Evolutionary conservation across 1,284 basidiomycete genomes (phyloP), one percentile per base, ranked within the genome.

Genomic region (Ceratobasidium sp.): DNA sequence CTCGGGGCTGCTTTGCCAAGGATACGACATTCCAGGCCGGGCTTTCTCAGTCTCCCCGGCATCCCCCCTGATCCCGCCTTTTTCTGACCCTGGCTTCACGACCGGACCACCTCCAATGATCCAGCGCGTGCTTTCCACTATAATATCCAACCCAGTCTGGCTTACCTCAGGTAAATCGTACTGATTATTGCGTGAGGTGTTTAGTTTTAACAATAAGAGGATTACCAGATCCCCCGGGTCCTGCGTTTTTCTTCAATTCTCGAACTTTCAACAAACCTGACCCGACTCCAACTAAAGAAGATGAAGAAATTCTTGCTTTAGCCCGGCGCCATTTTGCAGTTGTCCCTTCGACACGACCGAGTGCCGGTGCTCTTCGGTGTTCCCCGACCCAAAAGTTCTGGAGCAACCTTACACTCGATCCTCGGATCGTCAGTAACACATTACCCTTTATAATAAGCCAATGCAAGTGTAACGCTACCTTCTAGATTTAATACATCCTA

Each of bases 371-470:
- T n/a, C 17, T 17, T 22, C 22, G 1, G 13, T 15, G 4, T 22
- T 25, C n/a, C 7, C n/a, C 44, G 32, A 15, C 19, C 19, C 44
- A 13, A 34, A 34, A 3, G 8, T 46, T 29, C 15, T 19, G 43
- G 43, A 62, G 57, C 8, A 61, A 3, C 13, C 25, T 71, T 2
- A 19, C 69, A 5, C 69, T 59, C 15, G 69, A 71, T 17, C 69
- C 57, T 51, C 56, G 44, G 49, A 19, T 51, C 6, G 7, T 51
- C 15, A 71, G 69, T 29, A 61, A 71, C 17, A 61, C 69, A 11
- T 22, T 61, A 2, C 69, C 69, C 15, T 71, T 71, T 46, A 71
- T 71, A 13, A 44, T 59, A 9, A 49, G 51, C 43, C 69, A 71
- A 61, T 71, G 69, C 51, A 5, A 32, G 69, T 46, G 9, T 3